Base-by-base conservation (phyloP, 495 filamentous ascomycete genomes). In the Chaetomidium leptoderma region DNA sequence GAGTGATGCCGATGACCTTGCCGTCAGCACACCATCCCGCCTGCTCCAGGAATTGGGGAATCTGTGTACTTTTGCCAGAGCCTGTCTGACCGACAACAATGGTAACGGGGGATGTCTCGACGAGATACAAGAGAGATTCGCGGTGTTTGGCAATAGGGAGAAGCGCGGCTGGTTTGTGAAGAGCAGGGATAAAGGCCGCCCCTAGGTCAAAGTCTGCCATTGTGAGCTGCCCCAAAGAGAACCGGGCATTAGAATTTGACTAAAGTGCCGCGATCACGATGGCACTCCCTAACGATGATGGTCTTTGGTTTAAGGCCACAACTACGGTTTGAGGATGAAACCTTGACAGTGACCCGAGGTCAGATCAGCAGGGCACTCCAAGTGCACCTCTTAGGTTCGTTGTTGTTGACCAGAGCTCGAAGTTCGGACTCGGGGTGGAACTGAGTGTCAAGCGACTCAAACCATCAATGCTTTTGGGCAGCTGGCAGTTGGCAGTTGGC, bases 1-100 rank as follows among this genome's bases (percentile, higher is more conserved):
- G 95, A 16, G 93, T 99, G 27, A 96, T 82, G 27, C 83, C 93
- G 53, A 99, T 89, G 43, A 86, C 64, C 64, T 93, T 96, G 16
- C 77, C 75, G 70, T 92, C 83, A 51, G 80, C 79, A 64, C 90
- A 92, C 88, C 93, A 97, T 70, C 95, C 91, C 58, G 90, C 88
- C 62, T 91, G 79, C 61, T 95, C 84, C 16, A 95, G 82, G 65
- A 89, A 95, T 62, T 93, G 90, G 16, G 90, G 90, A 51, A 95
- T 83, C 64, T 95, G 90, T 0, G 90, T 95, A 8, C 89, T 93
- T 72, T 95, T 95, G 27, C 90, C 90, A 27, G 87, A 91, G 11
- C 90, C 90, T n/a, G 90, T 95, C 63, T 95, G 89, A 17, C 90
- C 90, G 54, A 95, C 84, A 14, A 95, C 87, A 54, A 93, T 89